Evolutionary conservation across 495 filamentous ascomycete species (phyloP).

Genomic region (Neurospora sp.): DNA sequence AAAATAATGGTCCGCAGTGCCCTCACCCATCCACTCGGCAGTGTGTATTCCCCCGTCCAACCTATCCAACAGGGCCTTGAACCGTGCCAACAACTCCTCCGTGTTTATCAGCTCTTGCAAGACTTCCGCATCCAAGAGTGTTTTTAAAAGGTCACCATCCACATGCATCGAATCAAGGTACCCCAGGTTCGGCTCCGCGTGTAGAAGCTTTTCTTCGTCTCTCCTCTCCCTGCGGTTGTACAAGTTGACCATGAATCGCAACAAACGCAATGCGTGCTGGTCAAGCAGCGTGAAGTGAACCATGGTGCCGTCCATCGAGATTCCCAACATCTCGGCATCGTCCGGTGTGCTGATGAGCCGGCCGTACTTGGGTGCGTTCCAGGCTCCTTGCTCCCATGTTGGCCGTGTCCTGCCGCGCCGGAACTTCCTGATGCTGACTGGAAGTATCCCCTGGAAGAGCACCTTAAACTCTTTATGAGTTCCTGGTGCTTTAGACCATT

Average conservation of each 20-base stretch:
- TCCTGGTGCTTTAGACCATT: slow-evolving; percentile 26
- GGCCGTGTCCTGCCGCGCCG: slow-evolving; percentile 34
- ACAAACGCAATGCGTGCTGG: slow-evolving; percentile 46
- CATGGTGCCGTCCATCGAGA: slow-evolving; percentile 55
- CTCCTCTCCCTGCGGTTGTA: slow-evolving; percentile 21
- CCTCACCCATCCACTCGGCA: slow-evolving; percentile 2
- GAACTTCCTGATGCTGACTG: slow-evolving; percentile 40
- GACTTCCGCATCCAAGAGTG: slow-evolving; percentile 39
- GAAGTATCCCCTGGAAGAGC: slow-evolving; percentile 42
- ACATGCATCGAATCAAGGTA: slow-evolving; percentile 44
- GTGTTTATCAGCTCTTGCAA: slow-evolving; percentile 33
- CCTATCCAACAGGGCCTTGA: slow-evolving; percentile 23
- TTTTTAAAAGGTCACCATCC: slow-evolving; percentile 55
- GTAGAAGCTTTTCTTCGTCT: not conserved
- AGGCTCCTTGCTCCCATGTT: slow-evolving; percentile 23
- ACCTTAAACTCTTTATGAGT: slow-evolving; percentile 27
- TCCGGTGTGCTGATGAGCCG: slow-evolving; percentile 17
- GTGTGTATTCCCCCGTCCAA: slow-evolving; percentile 23
- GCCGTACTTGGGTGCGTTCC: slow-evolving; percentile 18
- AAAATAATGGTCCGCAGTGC: slow-evolving; percentile 15
- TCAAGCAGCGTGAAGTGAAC: slow-evolving; percentile 49
- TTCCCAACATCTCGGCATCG: slow-evolving; percentile 46
- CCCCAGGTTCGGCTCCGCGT: slow-evolving; percentile 16
- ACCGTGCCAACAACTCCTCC: slow-evolving; percentile 15
- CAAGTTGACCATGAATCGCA: slow-evolving; percentile 54